phyloP scores from a whole-genome alignment of 2,329 filamentous ascomycete genomes.

The Thelonectria discophora region DNA sequence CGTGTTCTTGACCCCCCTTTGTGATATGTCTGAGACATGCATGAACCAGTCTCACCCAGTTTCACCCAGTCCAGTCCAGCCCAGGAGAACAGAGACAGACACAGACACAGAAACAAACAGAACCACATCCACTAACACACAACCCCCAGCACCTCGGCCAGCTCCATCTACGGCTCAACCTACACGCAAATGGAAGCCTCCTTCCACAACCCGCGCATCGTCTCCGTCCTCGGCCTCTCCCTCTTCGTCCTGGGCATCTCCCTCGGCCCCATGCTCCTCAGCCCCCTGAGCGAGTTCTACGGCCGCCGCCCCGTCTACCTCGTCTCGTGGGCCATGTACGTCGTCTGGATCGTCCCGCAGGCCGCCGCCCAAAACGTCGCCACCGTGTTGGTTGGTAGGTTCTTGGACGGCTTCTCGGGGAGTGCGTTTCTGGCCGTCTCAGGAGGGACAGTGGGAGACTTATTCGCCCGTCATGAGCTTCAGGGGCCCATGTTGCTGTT shows the following conservation, averaged over 20 bases:
- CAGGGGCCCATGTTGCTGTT: slow-evolving; percentile 87
- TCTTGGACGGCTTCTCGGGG: slow-evolving; percentile 78
- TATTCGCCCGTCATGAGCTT: slow-evolving; percentile 75
- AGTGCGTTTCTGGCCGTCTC: slow-evolving; percentile 77
- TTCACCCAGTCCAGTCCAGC: too few relatives aligned
- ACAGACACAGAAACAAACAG: background rate
- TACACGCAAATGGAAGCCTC: slow-evolving; percentile 80
- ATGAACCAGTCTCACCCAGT: too few relatives aligned
- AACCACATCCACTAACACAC: slow-evolving; percentile 2
- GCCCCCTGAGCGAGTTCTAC: slow-evolving; percentile 79
- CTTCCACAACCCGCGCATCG: slow-evolving; percentile 74
- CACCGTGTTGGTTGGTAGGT: slow-evolving; percentile 80
- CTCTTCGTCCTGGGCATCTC: slow-evolving; percentile 80
- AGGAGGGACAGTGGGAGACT: slow-evolving; percentile 84
- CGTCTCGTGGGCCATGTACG: slow-evolving; percentile 74
- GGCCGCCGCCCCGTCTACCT: slow-evolving; percentile 85
- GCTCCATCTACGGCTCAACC: slow-evolving; percentile 88
- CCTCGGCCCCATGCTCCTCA: slow-evolving; percentile 70
- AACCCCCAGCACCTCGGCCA: slow-evolving; percentile 74
- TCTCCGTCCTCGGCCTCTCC: slow-evolving; percentile 83
- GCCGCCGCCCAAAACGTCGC: slow-evolving; percentile 84
- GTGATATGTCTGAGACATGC: slow-evolving; percentile 2
- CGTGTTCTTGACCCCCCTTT: background rate
- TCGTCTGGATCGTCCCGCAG: slow-evolving; percentile 83
- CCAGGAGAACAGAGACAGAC: too few relatives aligned